Evolutionary conservation across 768 basidiomycete species (phyloP), one percentile per base, ranked within the genome.

Genomic region (Lactifluus hygrophoroides): DNA sequence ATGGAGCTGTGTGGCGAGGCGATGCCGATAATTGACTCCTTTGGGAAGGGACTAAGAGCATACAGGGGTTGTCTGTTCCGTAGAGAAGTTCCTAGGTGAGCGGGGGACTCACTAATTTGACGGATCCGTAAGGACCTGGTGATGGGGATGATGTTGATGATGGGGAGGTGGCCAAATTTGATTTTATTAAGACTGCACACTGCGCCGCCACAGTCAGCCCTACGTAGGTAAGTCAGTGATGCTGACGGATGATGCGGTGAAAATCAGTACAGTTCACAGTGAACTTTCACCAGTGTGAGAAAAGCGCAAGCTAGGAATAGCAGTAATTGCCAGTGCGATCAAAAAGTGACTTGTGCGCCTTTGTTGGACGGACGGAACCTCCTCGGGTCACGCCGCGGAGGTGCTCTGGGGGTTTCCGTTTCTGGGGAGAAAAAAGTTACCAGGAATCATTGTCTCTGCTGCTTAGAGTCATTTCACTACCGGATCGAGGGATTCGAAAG

Each of bases 271-370:
- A 25, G 42, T 19, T 30, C 47, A 32, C 17, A 44, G 28, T 21
- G 30, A 43, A 21, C 52, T 38, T 21, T 11, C 9, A n/a, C 13
- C 34, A 14, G 56, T 58, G 60, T 54, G 56, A 57, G 60, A 57
- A 58, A 47, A 54, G 40, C 23, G 35, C 47, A 11, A 34, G 51
- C 56, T 40, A 14, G 28, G 56, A 49, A 58, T 58, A 57, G 60
- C 19, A 54, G 46, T n/a, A 25, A 51, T 10, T 11, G 14, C 60
- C 30, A 57, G 58, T n/a, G n/a, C 27, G 49, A 63, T 56, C 58
- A 62, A 58, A 62, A 58, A 51, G 44, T 43, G 19, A 48, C 49
- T n/a, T 47, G 28, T 60, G 54, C 30, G 42, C 48, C 28, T 34
- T n/a, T n/a, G n/a, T n/a, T n/a, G 32, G 38, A 32, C 32, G 32